Conservation (phyloP, 352 stramenopile species). For the Globisporangium iwayamae region DNA sequence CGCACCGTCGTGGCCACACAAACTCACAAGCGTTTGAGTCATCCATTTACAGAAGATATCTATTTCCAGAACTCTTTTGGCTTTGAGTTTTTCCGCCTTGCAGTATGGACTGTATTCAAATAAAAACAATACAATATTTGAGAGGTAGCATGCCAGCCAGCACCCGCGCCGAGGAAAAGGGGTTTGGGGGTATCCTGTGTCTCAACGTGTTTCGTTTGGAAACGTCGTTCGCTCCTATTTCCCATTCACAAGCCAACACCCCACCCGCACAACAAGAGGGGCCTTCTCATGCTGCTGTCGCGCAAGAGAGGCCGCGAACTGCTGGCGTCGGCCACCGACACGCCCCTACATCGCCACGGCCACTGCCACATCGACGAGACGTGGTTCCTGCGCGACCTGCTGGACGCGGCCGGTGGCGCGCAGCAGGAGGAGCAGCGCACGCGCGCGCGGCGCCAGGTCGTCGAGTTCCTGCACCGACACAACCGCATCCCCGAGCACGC, state of each 20-base stretch:
- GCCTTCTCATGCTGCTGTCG: constrained; percentile 39
- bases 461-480: constrained; percentile 32
- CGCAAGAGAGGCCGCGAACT: constrained; percentile 42
- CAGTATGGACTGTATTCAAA: no score
- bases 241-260: background rate
- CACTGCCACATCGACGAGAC: constrained; percentile 26
- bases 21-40: background rate
- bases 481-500: constrained; percentile 23
- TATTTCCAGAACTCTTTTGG: no score
- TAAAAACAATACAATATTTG: no score
- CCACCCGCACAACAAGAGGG: background rate
- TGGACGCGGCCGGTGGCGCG: constrained; percentile 6
- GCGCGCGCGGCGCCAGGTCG: constrained; percentile 16
- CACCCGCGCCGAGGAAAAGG: no score
- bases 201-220: background rate
- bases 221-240: constrained; percentile 4
- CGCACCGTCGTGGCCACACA: constrained; percentile 4
- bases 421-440: constrained; percentile 8
- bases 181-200: no score
- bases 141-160: no score
- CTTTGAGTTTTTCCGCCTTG: no score
- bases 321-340: constrained; percentile 11
- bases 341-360: constrained; percentile 14
- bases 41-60: no score
- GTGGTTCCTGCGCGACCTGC: constrained; percentile 41